phyloP scores from a whole-genome alignment of 305 asterid genomes.

The Fraxinus greggii region DNA sequence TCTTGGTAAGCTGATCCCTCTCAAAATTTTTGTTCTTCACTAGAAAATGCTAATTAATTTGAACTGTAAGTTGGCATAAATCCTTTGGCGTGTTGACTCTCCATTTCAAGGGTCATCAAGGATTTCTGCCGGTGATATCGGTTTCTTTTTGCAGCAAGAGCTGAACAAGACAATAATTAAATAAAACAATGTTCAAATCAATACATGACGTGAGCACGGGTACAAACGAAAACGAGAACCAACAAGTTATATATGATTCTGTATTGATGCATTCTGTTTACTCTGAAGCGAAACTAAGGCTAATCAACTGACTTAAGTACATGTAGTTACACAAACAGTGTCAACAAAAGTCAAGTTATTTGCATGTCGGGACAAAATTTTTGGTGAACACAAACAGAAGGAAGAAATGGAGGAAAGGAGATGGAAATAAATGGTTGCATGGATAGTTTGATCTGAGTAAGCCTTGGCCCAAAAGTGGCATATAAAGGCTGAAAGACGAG shows the following conservation, averaged over 20 bases:
- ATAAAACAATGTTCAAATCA: neutral
- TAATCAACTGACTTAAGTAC: neutral
- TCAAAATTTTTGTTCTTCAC: slow-evolving; percentile 21
- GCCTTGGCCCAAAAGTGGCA: neutral
- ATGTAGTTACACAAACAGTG: neutral
- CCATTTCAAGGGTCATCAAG: slow-evolving; percentile 86
- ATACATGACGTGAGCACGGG: neutral
- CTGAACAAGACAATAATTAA: slow-evolving; percentile 31
- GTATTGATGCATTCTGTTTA: neutral
- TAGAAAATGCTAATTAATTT: slow-evolving; percentile 37
- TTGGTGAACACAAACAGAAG: neutral
- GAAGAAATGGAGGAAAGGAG: neutral
- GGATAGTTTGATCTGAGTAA: neutral
- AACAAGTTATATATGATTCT: neutral
- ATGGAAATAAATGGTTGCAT: neutral
- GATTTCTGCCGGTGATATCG: slow-evolving; percentile 88
- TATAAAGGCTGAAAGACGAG: neutral
- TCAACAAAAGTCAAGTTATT: neutral
- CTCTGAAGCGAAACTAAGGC: neutral
- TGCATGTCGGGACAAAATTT: neutral
- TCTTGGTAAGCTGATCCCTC: slow-evolving; percentile 24
- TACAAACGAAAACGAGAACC: neutral
- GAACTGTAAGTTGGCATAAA: slow-evolving; percentile 68
- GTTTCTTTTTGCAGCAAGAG: slow-evolving; percentile 84
- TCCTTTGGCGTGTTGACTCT: slow-evolving; percentile 98